Conservation (phyloP, 805 yeast species). For the Monosporozyma unispora region DNA sequence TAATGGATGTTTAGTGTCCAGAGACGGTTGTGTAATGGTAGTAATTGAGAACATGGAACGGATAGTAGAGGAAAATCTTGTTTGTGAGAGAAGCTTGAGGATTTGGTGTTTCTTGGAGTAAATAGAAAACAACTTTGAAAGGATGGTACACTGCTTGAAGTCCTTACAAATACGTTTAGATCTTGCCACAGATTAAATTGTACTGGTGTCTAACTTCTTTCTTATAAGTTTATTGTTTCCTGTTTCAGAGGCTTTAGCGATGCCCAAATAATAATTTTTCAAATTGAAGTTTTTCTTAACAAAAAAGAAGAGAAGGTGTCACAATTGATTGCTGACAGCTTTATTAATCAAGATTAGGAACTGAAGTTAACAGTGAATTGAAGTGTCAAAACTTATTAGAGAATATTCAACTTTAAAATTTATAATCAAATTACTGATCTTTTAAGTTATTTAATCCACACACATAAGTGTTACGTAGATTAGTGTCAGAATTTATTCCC, state of each 20-base stretch:
- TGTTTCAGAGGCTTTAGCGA: background rate
- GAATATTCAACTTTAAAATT: too few relatives aligned
- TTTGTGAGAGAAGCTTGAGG: background rate
- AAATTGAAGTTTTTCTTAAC: background rate
- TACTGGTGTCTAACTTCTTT: too few relatives aligned
- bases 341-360: too few relatives aligned
- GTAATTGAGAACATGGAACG: constrained; percentile 41
- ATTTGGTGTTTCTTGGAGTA: background rate
- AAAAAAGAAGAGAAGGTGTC: background rate
- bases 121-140: background rate
- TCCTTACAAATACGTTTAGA: background rate
- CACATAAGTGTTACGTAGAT: too few relatives aligned
- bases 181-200: background rate
- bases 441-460: too few relatives aligned
- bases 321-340: background rate
- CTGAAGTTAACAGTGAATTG: too few relatives aligned
- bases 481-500: too few relatives aligned
- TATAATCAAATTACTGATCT: too few relatives aligned
- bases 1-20: constrained; percentile 51
- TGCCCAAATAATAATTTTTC: background rate
- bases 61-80: background rate
- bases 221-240: background rate
- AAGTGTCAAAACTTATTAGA: too few relatives aligned
- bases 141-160: background rate
- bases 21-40: constrained; percentile 51